Base-by-base conservation (phyloP, 1,284 basidiomycete species). In the Sphagnurus paluster region DNA sequence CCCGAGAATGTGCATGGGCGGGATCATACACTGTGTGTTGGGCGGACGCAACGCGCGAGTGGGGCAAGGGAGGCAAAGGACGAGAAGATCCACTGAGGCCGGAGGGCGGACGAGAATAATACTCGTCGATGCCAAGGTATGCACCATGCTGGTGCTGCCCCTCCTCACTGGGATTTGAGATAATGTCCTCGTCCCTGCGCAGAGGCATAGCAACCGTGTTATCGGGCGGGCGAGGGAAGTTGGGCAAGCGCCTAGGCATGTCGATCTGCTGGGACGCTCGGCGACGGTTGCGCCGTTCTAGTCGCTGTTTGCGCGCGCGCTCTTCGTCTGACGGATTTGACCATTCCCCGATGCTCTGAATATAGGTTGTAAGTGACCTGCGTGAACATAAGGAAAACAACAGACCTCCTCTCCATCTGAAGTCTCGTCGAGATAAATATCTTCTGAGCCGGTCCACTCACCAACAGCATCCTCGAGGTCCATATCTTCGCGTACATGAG, bases 291-390 rank as follows among this genome's bases (percentile, higher is more conserved):
- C 84, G 80, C 32, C 82, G 79, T 33, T 84, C 77, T 21, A 78
- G 65, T 32, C 87, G 79, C 25, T 77, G 67, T 53, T 82, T 81
- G 21, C 87, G 78, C 2, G 84, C 88, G 26, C 83, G 75, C 60
- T 91, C 88, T 64, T 91, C 88, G 56, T 91, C 88, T 10, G 88
- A 91, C 14, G 88, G 88, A 58, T 91, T 91, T n/a, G 88, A 91
- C 78, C 79, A 91, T 69, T 91, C 88, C 23, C 87, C 88, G 41
- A 89, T 84, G 56, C 86, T 90, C 83, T 87, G 69, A 24, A 45
- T 4, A 40, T 40, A 19, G 21, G 4, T 3, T n/a, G n/a, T n/a
- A n/a, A n/a, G n/a, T n/a, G n/a, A n/a, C n/a, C n/a, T n/a, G n/a
- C n/a, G n/a, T n/a, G n/a, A n/a, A n/a, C n/a, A n/a, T n/a, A 38